Percentiles rank a stretch among this genome's conserved stretches.
Evolutionary conservation across 2,329 filamentous ascomycete species (phyloP).

Genomic region (Fusarium sulawesiense): DNA sequence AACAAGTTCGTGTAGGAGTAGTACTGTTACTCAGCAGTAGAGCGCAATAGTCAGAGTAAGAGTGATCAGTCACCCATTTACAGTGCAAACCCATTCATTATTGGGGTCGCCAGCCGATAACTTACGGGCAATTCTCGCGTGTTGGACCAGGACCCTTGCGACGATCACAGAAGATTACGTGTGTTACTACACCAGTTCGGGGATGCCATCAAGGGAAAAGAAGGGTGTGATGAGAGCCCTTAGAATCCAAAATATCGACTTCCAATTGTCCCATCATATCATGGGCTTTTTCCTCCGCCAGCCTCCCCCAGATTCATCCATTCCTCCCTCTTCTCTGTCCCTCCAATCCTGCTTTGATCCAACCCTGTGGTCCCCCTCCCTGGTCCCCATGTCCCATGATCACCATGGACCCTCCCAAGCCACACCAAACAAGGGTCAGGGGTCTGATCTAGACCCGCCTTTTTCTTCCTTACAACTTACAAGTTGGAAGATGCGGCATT

Average conservation of each 20-base stretch:
- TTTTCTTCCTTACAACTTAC: not conserved
- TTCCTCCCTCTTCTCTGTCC: not conserved
- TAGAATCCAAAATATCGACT: not conserved
- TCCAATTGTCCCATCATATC: conserved; percentile 25
- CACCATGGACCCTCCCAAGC: conserved; percentile 20
- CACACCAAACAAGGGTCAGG: conserved; percentile 14
- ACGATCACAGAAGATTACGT: conserved; percentile 37
- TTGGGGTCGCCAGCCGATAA: conserved; percentile 1
- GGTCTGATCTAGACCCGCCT: conserved; percentile 11
- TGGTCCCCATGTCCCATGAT: conserved; percentile 38
- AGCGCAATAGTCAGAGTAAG: conserved; percentile 1
- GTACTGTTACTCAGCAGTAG: not conserved
- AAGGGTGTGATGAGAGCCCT: conserved; percentile 31
- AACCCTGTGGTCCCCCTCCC: conserved; percentile 17
- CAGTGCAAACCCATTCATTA: not conserved
- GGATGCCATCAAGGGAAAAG: conserved; percentile 13
- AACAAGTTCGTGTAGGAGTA: not conserved
- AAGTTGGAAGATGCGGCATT: conserved; percentile 8
- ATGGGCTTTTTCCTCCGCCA: conserved; percentile 3
- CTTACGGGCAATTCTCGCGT: conserved; percentile 1
- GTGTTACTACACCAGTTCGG: conserved; percentile 21
- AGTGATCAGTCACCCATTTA: conserved; percentile 35
- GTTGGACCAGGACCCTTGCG: conserved; percentile 15
- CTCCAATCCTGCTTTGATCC: conserved; percentile 32
- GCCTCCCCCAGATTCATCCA: conserved; percentile 23